These are phyloP conservation scores for Xylaria sp. DNA, from an alignment of 2,329 filamentous ascomycete species.

Conservation along the genomic window DNA sequence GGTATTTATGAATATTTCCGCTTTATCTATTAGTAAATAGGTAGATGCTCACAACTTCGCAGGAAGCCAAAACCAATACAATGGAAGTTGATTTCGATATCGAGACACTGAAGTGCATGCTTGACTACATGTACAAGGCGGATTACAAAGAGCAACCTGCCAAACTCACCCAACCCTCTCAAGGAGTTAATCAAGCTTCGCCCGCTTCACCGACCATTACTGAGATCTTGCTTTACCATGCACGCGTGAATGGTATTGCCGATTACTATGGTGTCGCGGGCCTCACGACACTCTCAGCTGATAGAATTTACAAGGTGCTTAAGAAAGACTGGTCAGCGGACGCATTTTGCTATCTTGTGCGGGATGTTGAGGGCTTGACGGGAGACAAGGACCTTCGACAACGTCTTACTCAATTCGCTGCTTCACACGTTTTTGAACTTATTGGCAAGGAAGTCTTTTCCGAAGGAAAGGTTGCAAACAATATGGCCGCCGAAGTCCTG, in stretches of 20 bases:
- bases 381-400: background rate
- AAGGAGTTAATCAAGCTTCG: background rate
- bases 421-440: background rate
- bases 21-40: background rate
- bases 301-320: background rate
- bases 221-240: background rate
- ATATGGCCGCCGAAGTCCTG: background rate
- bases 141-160: slow-evolving; percentile 5
- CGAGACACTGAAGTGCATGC: slow-evolving; percentile 24
- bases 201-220: background rate
- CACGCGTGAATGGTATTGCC: slow-evolving; percentile 14
- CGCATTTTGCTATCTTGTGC: background rate
- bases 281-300: background rate
- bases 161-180: no score
- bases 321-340: background rate
- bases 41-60: background rate
- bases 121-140: slow-evolving; percentile 32
- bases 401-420: background rate
- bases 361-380: background rate
- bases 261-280: slow-evolving; percentile 1
- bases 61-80: slow-evolving; percentile 24
- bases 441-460: background rate
- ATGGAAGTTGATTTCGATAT: slow-evolving; percentile 25
- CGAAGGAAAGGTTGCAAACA: background rate
- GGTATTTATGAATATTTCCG: slow-evolving; percentile 35